phyloP scores from a whole-genome alignment of 2,329 filamentous ascomycete species.

The Coniochaeta sp. region DNA sequence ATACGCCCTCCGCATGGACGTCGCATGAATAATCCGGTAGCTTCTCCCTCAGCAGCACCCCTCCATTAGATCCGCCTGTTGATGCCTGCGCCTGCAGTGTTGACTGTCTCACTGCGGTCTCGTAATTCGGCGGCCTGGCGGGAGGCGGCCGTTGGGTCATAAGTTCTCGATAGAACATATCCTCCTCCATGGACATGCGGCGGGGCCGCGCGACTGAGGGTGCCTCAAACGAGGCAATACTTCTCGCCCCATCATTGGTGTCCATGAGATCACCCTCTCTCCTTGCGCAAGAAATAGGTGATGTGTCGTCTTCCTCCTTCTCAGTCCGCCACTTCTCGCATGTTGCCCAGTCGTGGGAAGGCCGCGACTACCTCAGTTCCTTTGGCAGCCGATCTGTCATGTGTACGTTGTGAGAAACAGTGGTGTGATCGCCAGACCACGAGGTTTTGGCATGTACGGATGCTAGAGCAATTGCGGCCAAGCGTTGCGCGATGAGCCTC shows the following conservation, averaged over 20 bases:
- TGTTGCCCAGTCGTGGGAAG: constrained; percentile 4
- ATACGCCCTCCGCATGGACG: constrained; percentile 48
- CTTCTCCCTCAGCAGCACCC: constrained; percentile 26
- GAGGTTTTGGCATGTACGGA: neutral
- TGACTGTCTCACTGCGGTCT: constrained; percentile 20
- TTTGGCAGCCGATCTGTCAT: neutral
- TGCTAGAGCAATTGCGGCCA: neutral
- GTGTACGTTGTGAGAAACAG: neutral
- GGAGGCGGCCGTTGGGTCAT: constrained; percentile 35
- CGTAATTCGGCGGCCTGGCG: constrained; percentile 40
- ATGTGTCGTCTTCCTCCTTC: constrained; percentile 11
- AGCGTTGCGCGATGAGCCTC: neutral
- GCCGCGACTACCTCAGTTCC: constrained; percentile 1
- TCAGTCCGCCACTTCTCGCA: constrained; percentile 11
- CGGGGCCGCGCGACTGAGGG: constrained; percentile 24
- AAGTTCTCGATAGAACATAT: constrained; percentile 43
- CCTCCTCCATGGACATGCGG: constrained; percentile 46
- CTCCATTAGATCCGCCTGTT: constrained; percentile 13
- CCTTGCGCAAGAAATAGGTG: constrained; percentile 1
- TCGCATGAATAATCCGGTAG: constrained; percentile 47
- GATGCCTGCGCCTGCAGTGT: constrained; percentile 9
- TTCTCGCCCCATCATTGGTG: constrained; percentile 14
- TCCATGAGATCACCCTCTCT: constrained; percentile 19
- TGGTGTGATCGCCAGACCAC: neutral
- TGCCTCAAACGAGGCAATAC: constrained; percentile 25